These are phyloP conservation scores for Scleroderma citrinum DNA, from an alignment of 768 basidiomycete genomes.

Conservation along the genomic window DNA sequence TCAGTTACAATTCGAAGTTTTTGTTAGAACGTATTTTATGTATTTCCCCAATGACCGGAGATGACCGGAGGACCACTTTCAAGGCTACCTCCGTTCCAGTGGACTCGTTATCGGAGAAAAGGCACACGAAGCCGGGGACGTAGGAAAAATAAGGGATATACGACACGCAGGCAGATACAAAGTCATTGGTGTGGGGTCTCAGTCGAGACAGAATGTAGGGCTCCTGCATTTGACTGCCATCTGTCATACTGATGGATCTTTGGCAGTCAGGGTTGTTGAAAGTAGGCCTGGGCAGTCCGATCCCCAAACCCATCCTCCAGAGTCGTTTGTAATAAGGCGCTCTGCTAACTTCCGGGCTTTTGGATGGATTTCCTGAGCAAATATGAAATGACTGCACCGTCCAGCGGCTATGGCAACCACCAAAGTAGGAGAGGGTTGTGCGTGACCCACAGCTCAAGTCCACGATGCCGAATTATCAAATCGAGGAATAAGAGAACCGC, in stretches of 20 bases:
- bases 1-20: conserved; percentile 74
- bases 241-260: conserved; percentile 15
- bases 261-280: conserved; percentile 29
- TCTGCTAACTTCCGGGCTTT: conserved; percentile 86
- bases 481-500: conserved; percentile 45
- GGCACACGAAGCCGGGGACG: conserved; percentile 59
- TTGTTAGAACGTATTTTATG: no score
- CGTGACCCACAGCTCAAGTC: conserved; percentile 91
- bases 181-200: conserved; percentile 69
- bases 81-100: conserved; percentile 97
- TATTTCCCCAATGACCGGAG: no score
- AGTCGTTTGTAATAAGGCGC: conserved; percentile 58
- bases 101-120: conserved; percentile 96
- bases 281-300: conserved; percentile 19
- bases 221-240: conserved; percentile 67
- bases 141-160: conserved; percentile 85
- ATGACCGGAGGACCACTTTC: conserved; percentile 90
- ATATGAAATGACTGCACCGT: conserved; percentile 95
- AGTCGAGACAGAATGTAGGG: conserved; percentile 73
- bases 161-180: conserved; percentile 69
- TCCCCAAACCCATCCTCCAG: conserved; percentile 30
- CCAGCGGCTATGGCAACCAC: conserved; percentile 89
- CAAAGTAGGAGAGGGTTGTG: conserved; percentile 64
- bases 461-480: conserved; percentile 97
- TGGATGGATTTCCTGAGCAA: conserved; percentile 79